Percentiles rank a stretch among this genome's conserved stretches.
These are phyloP conservation scores for Geotrichum cucujoidarum DNA, from an alignment of 1,139 yeast species.

Conservation along the genomic window DNA sequence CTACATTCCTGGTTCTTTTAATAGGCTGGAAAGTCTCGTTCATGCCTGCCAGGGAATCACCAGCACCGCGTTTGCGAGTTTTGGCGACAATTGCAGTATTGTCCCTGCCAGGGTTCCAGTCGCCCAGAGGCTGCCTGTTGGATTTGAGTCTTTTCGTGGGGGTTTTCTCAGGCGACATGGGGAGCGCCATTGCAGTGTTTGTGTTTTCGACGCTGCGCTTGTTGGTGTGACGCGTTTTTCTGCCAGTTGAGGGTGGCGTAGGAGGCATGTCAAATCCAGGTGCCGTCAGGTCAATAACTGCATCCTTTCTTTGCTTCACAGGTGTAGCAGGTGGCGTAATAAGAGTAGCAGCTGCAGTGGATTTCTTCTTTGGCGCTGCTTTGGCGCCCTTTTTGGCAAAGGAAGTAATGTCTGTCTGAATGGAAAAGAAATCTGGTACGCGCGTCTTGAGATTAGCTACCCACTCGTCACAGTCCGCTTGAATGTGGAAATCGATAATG, in stretches of 20 bases:
- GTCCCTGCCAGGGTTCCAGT: background rate
- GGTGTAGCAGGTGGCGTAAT: conserved; percentile 9
- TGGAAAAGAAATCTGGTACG: conserved; percentile 54
- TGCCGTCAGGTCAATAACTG: background rate
- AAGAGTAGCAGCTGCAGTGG: background rate
- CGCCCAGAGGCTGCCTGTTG: background rate
- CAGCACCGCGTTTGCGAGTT: background rate
- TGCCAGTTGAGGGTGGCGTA: conserved; percentile 4
- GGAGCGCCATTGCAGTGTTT: background rate
- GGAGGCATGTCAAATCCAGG: background rate
- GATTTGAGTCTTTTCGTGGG: background rate
- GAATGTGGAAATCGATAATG: conserved; percentile 64
- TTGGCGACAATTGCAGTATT: background rate
- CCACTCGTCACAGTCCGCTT: conserved; percentile 80
- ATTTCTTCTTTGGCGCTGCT: background rate
- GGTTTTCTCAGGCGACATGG: conserved; percentile 8
- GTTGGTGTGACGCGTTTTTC: background rate
- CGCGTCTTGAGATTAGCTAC: conserved; percentile 49
- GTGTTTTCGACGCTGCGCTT: background rate
- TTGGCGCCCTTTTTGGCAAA: conserved; percentile 4
- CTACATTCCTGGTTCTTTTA: background rate
- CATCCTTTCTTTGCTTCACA: background rate
- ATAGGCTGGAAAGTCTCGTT: conserved; percentile 1
- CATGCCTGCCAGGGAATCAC: background rate
- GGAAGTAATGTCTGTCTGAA: conserved; percentile 44